phyloP scores from a whole-genome alignment of 495 filamentous ascomycete species.

The Aspergillus hancockii region DNA sequence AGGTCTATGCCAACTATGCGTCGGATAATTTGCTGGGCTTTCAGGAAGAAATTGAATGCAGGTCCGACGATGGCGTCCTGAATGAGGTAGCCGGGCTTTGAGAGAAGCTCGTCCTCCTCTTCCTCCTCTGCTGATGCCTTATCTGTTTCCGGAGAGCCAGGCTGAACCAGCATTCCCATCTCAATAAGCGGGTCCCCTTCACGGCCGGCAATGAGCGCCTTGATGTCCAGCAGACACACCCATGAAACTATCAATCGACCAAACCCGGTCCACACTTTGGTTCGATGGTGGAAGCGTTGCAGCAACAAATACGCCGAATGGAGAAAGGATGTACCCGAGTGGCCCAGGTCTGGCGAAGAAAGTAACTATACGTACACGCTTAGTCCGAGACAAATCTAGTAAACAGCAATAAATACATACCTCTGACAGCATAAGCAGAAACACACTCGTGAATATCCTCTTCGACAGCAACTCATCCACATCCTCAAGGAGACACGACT shows the following conservation, averaged over 20 bases:
- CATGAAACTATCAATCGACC: constrained; percentile 35
- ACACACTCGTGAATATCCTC: constrained; percentile 32
- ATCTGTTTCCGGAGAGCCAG: constrained; percentile 5
- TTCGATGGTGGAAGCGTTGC: constrained; percentile 35
- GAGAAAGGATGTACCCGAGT: constrained; percentile 35
- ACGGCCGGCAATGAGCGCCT: constrained; percentile 42
- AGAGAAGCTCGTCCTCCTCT: constrained; percentile 24
- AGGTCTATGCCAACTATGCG: constrained; percentile 42
- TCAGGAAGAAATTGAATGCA: constrained; percentile 37
- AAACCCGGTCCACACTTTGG: constrained; percentile 32
- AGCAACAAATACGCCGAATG: constrained; percentile 38
- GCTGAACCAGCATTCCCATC: constrained; percentile 28
- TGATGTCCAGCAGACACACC: constrained; percentile 42
- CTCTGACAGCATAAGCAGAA: constrained; percentile 44
- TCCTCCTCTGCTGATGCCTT: constrained; percentile 16
- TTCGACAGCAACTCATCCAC: constrained; percentile 28
- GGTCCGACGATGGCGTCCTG: constrained; percentile 37
- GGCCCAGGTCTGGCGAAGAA: constrained; percentile 29
- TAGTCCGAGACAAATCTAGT: constrained; percentile 2
- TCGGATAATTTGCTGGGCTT: constrained; percentile 40
- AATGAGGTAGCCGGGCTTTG: constrained; percentile 35
- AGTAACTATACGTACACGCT: constrained; percentile 25
- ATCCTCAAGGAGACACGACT: constrained; percentile 33
- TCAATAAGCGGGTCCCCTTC: constrained; percentile 41
- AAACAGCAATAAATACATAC: constrained; percentile 19